Conservation (phyloP, 2,329 filamentous ascomycete genomes). For the Pyrenophora tritici-repentis region DNA sequence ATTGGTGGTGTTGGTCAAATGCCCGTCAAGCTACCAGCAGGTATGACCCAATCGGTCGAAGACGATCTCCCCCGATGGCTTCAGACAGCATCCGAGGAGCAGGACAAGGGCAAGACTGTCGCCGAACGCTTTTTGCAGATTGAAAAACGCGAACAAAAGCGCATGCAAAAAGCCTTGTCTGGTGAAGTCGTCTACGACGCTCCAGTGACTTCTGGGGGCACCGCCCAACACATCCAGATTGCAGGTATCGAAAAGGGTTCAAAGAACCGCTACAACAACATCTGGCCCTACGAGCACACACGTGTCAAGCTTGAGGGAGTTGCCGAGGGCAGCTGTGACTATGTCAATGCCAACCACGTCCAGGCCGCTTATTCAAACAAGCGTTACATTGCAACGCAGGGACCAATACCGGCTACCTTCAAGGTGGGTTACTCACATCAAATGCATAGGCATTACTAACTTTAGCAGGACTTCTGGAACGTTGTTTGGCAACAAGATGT, state of each 20-base stretch:
- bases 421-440: conserved; percentile 62
- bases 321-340: conserved; percentile 75
- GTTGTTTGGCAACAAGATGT: conserved; percentile 97
- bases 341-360: conserved; percentile 91
- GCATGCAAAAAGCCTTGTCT: conserved; percentile 85
- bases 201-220: conserved; percentile 41
- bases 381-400: conserved; percentile 93
- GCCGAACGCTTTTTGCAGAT: conserved; percentile 83
- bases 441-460: conserved; percentile 17
- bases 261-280: conserved; percentile 98
- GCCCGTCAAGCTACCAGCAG: conserved; percentile 62
- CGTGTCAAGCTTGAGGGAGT: conserved; percentile 78
- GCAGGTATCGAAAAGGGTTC: conserved; percentile 92
- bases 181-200: conserved; percentile 63
- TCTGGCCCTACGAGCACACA: conserved; percentile 93
- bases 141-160: conserved; percentile 81
- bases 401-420: conserved; percentile 89
- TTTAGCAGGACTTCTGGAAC: conserved; percentile 87
- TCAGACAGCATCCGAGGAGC: conserved; percentile 65
- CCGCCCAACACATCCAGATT: conserved; percentile 66
- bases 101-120: conserved; percentile 77
- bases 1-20: conserved; percentile 90
- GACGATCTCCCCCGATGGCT: conserved; percentile 77
- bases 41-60: conserved; percentile 54
- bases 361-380: conserved; percentile 82